These are phyloP conservation scores for Tetracladium marchalianum DNA, from an alignment of 495 filamentous ascomycete species.

Conservation along the genomic window DNA sequence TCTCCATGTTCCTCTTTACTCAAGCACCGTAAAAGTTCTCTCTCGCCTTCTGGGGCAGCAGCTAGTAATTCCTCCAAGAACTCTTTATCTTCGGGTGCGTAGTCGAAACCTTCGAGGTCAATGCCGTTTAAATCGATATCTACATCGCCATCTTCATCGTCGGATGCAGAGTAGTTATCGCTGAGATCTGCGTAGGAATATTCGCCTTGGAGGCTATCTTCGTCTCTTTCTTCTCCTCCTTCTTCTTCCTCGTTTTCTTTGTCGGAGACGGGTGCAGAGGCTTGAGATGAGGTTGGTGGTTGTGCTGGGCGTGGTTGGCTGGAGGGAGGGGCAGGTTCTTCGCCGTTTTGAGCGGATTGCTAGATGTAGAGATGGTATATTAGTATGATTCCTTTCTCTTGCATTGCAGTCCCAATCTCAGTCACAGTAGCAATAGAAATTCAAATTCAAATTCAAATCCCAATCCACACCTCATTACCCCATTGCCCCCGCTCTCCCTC, in stretches of 20 bases:
- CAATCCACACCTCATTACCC: too few species aligned
- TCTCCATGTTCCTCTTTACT: background rate
- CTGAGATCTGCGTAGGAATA: too few species aligned
- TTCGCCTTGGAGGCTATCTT: background rate
- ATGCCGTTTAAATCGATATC: background rate
- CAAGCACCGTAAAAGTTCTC: slow-evolving; percentile 1
- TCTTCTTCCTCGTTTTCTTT: background rate
- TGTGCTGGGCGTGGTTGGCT: slow-evolving; percentile 7
- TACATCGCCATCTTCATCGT: background rate
- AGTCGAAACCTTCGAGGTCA: slow-evolving; percentile 6
- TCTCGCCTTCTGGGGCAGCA: slow-evolving; percentile 1
- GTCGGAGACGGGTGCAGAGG: background rate
- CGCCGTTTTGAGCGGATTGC: too few species aligned
- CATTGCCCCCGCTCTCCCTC: too few species aligned
- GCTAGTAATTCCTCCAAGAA: slow-evolving; percentile 2
- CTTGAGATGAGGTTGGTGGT: too few species aligned
- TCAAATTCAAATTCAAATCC: too few species aligned
- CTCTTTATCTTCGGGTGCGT: slow-evolving; percentile 1
- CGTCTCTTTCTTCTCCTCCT: background rate
- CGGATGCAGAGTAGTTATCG: background rate
- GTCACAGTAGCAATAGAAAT: too few species aligned
- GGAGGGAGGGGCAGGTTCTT: background rate
- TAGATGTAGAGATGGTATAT: background rate
- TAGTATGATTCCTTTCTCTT: too few species aligned
- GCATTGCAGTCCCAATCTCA: too few species aligned